Base-by-base conservation (phyloP, 371 early-diverging fungal species). In the Globomyces sp. region DNA sequence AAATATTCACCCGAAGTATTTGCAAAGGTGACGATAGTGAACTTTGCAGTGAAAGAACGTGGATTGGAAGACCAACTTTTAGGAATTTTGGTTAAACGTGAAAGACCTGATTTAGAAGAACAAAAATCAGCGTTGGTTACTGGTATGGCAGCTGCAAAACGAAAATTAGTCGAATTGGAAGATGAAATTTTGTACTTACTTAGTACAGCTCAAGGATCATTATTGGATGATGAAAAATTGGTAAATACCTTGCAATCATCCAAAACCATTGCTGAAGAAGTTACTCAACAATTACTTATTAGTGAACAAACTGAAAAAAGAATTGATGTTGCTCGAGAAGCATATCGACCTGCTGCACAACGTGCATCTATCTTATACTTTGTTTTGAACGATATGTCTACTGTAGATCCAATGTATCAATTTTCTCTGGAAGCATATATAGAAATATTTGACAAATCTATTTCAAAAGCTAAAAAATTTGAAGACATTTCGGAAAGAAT, bases 381-480 rank as follows among this genome's bases (percentile, higher is more conserved):
- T 68, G 84, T 82, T n/a, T 70, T 85, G 34, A 77, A 77, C 52
- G 83, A 82, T 57, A 64, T 85, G 40, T 68, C 77, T 1, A 58
- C 77, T 1, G 75, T 85, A n/a, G 82, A 85, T 68, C 75, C 81
- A 1, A 81, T 82, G 82, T 85, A 85, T 66, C 84, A 85, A 59
- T 82, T 82, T 64, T 84, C 84, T 11, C 63, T 85, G 41, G 85
- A 84, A 53, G 71, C 82, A 34, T 85, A 84, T 68, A 66, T 85
- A 37, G 79, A 80, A 24, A 63, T 85, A 59, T 82, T 84, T 63
- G 82, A 82, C 47, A 77, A 78, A 59, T 78, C 81, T 2, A 79
- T 85, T 43, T 55, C 57, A n/a, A 85, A 84, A 55, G 77, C 80
- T 65, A 80, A 82, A 65, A 58, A 71, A 39, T 75, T 68, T 42